phyloP scores from a whole-genome alignment of 768 basidiomycete genomes.

The Suillus alpinus region DNA sequence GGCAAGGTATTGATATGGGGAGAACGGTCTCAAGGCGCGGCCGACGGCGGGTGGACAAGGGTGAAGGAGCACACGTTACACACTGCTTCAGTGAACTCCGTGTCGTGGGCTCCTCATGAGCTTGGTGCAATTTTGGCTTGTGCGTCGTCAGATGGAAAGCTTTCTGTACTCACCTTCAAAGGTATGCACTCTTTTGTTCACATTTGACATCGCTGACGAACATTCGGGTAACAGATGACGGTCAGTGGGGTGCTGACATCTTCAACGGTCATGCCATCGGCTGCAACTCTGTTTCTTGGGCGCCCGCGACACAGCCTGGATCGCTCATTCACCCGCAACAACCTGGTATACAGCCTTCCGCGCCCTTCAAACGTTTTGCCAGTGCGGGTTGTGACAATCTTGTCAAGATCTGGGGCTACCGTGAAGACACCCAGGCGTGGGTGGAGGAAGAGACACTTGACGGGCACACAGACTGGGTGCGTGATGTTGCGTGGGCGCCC shows the following conservation, averaged over 20 bases:
- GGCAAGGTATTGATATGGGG: conserved; percentile 99
- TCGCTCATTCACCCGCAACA: conserved; percentile 75
- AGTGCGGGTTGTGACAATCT: conserved; percentile 96
- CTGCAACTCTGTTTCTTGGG: conserved; percentile 98
- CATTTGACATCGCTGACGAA: neutral
- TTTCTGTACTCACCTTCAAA: conserved; percentile 96
- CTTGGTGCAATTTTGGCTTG: conserved; percentile 95
- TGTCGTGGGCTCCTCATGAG: conserved; percentile 99
- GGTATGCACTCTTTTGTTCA: conserved; percentile 48
- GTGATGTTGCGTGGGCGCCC: conserved; percentile 99
- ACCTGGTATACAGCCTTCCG: conserved; percentile 30
- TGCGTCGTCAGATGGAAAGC: conserved; percentile 94
- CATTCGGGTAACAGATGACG: conserved; percentile 64
- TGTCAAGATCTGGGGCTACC: conserved; percentile 91
- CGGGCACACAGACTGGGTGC: conserved; percentile 96
- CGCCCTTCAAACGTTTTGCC: conserved; percentile 88
- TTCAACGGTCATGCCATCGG: conserved; percentile 96
- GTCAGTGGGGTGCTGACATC: conserved; percentile 92
- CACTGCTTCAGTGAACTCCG: conserved; percentile 94
- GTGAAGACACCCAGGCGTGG: conserved; percentile 87
- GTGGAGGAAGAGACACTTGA: conserved; percentile 86
- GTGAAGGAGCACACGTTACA: conserved; percentile 96
- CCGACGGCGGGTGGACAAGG: conserved; percentile 76
- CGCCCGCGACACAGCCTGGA: conserved; percentile 84
- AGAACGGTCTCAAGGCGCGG: conserved; percentile 61